Base-by-base conservation (phyloP, 1,284 basidiomycete genomes). In the Sporisorium sorghi region DNA sequence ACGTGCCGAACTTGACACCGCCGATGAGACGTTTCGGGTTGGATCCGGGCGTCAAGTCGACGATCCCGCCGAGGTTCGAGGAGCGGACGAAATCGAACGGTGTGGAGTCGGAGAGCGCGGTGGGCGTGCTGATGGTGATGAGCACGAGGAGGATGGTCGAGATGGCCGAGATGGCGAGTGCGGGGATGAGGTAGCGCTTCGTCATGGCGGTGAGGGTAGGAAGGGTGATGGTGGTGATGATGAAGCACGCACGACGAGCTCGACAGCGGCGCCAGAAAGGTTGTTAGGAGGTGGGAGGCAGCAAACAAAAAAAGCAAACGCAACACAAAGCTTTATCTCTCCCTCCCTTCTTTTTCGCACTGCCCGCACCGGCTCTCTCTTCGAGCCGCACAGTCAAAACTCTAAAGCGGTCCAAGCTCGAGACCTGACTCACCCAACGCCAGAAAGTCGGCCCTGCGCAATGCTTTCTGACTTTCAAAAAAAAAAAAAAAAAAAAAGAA, bases 111-210 rank as follows among this genome's bases (percentile, higher is more conserved):
- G 62, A 66, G 0, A 76, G 48, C n/a, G 74, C 73, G 10, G 74
- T 76, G 7, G 74, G 74, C 0, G 70, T 67, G 9, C 56, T 60
- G 39, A 76, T 73, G 39, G 74, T 76, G 14, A 72, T 47, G 10
- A 76, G 68, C 5, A 76, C 55, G 1, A 70, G 43, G 10, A 74
- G 63, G 19, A 74, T 28, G 48, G 50, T 54, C 3, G 62, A 58
- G 14, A 70, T 21, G 26, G 40, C 37, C 10, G 55, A 51, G 14
- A 70, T 23, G 8, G 24, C 44, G 5, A 74, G 51, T 2, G 72
- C 72, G 5, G 62, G 66, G 35, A 74, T 24, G 24, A 57, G 33
- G 47, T 59, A 70, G 28, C 51, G 43, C 24, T 43, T 47, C 15
- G 62, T 63, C 67, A 70, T 70, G 17, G 19, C 44, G 19, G 28